Evolutionary conservation across 371 early-diverging fungal species (phyloP), one percentile per base, ranked within the genome.

Genomic region (Saksenaea oblongispora): DNA sequence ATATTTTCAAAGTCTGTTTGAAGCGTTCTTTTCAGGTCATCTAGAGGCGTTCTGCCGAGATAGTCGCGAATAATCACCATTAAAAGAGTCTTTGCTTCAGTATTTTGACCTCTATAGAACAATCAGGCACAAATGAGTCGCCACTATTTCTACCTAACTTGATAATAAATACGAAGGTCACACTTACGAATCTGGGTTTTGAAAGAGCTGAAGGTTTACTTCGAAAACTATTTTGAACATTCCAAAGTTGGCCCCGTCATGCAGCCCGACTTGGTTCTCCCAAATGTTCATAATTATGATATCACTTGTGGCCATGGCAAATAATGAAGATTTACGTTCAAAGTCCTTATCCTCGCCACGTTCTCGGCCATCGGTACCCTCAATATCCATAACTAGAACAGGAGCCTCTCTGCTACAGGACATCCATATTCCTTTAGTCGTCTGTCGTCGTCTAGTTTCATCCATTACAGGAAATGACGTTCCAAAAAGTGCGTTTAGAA

Each of bases 311-410:
- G 99, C 96, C 70, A 99, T 84, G 24, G 98, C 94, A 73, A 99
- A 99, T 56, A 99, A 82, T n/a, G 98, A 96, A 58, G 93, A 94
- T 80, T 96, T 97, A 56, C 99, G 88, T 76, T 99, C 99, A 82
- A 98, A 98, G 65, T 99, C 98, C 87, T 97, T 97, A 71, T 99
- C 94, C 78, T 99, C 99, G 59, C 98, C 98, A 54, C n/a, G n/a
- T n/a, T n/a, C n/a, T n/a, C n/a, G n/a, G n/a, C n/a, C n/a, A n/a
- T n/a, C n/a, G n/a, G n/a, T 97, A 53, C 99, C 99, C 72, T 99
- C 99, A 5, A 99, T 98, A 77, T 99, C 99, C 88, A 98, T 87
- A 53, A 99, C 92, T 28, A 99, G 82, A 14, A 95, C 86, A 65
- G 88, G 87, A 89, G 87, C 89, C 26, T 87, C 86, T 58, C 85